phyloP scores from a whole-genome alignment of 179 eudicot species.

The Carnegiea gigantea region DNA sequence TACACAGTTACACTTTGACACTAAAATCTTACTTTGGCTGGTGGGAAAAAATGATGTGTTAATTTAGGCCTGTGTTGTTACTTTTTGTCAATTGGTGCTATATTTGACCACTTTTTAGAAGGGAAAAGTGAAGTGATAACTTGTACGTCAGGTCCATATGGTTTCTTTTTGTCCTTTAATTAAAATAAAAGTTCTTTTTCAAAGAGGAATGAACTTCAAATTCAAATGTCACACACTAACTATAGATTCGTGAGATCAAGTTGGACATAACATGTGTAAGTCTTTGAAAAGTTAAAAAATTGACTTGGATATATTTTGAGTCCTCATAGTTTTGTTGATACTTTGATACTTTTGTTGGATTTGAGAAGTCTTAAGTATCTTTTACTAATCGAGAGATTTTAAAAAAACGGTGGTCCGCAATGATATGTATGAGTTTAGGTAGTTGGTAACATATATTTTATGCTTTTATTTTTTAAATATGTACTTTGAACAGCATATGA shows the following conservation, averaged over 20 bases:
- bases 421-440: not conserved
- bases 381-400: not conserved
- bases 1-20: too few relatives aligned
- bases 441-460: too few relatives aligned
- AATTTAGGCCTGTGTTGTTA: too few relatives aligned
- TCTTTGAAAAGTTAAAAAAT: not conserved
- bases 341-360: not conserved
- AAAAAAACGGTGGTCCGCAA: not conserved
- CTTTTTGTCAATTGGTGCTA: too few relatives aligned
- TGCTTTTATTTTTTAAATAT: too few relatives aligned
- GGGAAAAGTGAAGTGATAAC: too few relatives aligned
- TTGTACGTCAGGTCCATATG: not conserved
- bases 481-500: too few relatives aligned
- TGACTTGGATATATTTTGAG: not conserved
- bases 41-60: too few relatives aligned
- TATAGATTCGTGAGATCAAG: not conserved
- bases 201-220: not conserved
- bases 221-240: not conserved
- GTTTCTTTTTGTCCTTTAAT: not conserved
- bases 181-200: not conserved
- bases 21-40: too few relatives aligned
- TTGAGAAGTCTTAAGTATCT: not conserved
- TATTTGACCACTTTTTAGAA: too few relatives aligned
- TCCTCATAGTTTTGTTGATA: not conserved
- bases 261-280: not conserved